Base-by-base conservation (phyloP, 1,284 basidiomycete species). In the Microbotryomycetes sp. region DNA sequence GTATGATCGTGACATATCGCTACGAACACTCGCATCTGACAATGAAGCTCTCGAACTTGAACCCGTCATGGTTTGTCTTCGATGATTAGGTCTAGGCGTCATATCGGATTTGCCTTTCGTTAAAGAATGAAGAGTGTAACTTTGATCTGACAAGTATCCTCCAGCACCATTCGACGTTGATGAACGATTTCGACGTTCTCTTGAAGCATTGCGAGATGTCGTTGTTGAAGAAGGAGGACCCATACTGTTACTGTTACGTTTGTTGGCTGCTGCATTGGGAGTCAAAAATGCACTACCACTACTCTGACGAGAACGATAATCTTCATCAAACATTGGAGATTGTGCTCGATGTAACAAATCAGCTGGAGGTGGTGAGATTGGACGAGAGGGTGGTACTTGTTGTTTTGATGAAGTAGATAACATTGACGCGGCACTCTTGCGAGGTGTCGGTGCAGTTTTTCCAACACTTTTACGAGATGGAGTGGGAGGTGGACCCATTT, bases 331-430 rank as follows among this genome's bases (percentile, higher is more conserved):
- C 2, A 84, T 84, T 0, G 91, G 89, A 0, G 89, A 90, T 1
- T 88, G 88, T 1, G 90, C 88, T 26, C 90, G 86, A 68, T 88
- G 85, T 64, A 92, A 84, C 69, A 91, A 86, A 62, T 94, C 90
- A 15, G 86, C 80, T 4, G 91, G 92, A 5, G 91, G 90, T 1
- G 92, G 90, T 0, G 92, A 94, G 0, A 84, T 87, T 0, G 92
- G 90, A 54, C 90, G 81, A 23, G 87, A 86, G 4, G 91, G 90
- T 7, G 59, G 60, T 22, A 46, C 86, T 84, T 6, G 76, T 73
- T 61, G 85, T 84, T 50, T 54, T 25, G 54, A 52, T n/a, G 30
- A 50, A 53, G 49, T 47, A 6, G 58, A 62, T 6, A 42, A 32
- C 30, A 45, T 50, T 14, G 61, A 67, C 16, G 55, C 56, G 3